Evolutionary conservation across 2,329 filamentous ascomycete species (phyloP), one percentile per base, ranked within the genome.

Genomic region (Colletotrichum falcatum): DNA sequence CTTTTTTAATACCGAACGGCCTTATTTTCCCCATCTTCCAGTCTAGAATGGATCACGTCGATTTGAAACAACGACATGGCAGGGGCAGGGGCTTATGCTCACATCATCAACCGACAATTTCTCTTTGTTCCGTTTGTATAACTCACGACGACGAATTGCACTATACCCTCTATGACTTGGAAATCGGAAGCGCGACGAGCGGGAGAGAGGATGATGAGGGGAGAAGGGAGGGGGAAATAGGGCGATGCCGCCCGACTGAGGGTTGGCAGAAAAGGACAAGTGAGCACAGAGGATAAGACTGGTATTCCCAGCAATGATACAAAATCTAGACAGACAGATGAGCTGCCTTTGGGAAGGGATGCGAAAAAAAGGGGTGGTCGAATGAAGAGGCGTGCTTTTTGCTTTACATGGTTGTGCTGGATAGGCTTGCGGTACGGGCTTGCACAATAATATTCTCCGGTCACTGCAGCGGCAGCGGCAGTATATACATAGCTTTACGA

Each of bases 111-210:
- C 59, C 18, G 67, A 39, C 11, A 39, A 49, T 68, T 71, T 71
- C 56, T 46, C 64, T 71, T 71, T 71, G 68, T 68, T 63, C 46
- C 58, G 59, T 71, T 71, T 71, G 64, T 60, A 71, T 71, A 68
- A 63, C 68, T 59, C 53, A 71, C 68, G 64, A 68, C 56, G 61
- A 68, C 68, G 64, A 71, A 44, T 48, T 58, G 65, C 68, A 71
- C 35, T 71, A 71, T 71, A 71, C 68, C 68, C 68, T 71, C 68
- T 71, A 63, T 71, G 68, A 62, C 39, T 60, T 63, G 58, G 68
- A 30, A 48, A 67, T 16, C 53, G 37, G 53, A 49, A 61, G 33
- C 46, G 44, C 30, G 33, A 53, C 23, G 35, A 53, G 39, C 12
- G 37, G n/a, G n/a, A 49, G 54, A 62, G 39, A 62, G 8, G 49